phyloP scores from a whole-genome alignment of 1,139 yeast genomes.

The Taphrina communis region DNA sequence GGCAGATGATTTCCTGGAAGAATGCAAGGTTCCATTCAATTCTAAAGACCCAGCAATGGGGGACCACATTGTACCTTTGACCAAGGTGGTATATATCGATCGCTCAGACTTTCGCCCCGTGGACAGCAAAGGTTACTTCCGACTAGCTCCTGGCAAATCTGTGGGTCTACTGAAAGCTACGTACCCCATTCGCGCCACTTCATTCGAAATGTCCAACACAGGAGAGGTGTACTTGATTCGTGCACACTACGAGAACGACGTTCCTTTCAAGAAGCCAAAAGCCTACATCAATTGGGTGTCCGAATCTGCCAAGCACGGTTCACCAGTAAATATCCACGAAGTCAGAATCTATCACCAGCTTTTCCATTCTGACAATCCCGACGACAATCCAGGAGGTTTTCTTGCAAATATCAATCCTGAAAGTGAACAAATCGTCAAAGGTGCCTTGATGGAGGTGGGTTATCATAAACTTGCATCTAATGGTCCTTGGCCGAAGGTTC shows the following conservation, averaged over 20 bases:
- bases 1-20: constrained; percentile 72
- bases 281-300: constrained; percentile 96
- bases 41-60: constrained; percentile 81
- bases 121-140: constrained; percentile 68
- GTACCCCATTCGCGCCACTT: constrained; percentile 73
- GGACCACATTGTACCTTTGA: constrained; percentile 74
- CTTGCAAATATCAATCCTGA: constrained; percentile 80
- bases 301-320: constrained; percentile 56
- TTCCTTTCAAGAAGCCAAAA: constrained; percentile 75
- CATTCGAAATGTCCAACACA: constrained; percentile 63
- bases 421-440: constrained; percentile 69
- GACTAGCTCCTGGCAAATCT: constrained; percentile 82
- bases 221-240: constrained; percentile 75
- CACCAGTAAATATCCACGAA: constrained; percentile 71
- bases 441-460: constrained; percentile 79
- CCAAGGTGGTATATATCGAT: constrained; percentile 80
- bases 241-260: constrained; percentile 75
- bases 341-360: constrained; percentile 86
- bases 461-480: constrained; percentile 69
- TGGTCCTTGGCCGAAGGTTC: constrained; percentile 71
- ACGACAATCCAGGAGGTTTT: constrained; percentile 84
- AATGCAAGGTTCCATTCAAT: constrained; percentile 81
- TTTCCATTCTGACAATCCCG: constrained; percentile 90
- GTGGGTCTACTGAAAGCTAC: constrained; percentile 97
- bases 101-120: constrained; percentile 82